Evolutionary conservation across 2,329 filamentous ascomycete genomes (phyloP).

Genomic region (Periglandula ipomoeae): DNA sequence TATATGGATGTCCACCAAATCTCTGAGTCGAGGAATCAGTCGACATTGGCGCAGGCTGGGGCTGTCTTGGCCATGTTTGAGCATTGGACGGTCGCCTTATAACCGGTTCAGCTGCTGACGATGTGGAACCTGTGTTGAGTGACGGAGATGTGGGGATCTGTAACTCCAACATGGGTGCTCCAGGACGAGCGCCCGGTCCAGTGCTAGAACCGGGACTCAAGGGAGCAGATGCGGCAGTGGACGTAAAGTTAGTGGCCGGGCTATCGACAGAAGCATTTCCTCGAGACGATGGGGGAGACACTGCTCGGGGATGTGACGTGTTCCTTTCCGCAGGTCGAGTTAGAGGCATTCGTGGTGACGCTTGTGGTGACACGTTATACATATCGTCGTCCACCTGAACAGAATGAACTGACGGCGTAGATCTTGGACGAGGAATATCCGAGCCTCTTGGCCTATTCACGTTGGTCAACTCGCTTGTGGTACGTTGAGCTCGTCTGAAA

Average conservation of each 20-base stretch:
- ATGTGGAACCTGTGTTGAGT: constrained; percentile 1
- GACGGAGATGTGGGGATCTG: constrained; percentile 19
- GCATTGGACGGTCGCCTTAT: constrained; percentile 23
- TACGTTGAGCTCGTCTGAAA: constrained; percentile 19
- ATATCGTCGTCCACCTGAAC: constrained; percentile 25
- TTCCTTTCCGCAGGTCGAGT: constrained; percentile 1
- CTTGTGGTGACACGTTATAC: constrained; percentile 39
- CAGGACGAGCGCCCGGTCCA: constrained; percentile 2
- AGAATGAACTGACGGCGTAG: constrained; percentile 19
- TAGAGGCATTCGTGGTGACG: constrained; percentile 23
- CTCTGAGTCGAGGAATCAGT: constrained; percentile 7
- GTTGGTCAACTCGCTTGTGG: constrained; percentile 26
- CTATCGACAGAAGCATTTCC: not conserved
- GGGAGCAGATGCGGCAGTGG: not conserved
- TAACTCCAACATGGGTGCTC: constrained; percentile 15
- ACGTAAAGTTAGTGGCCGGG: not conserved
- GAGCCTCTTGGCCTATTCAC: constrained; percentile 16
- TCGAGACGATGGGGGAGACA: constrained; percentile 12
- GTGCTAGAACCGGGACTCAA: not conserved
- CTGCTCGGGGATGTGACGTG: constrained; percentile 2
- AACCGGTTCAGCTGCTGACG: constrained; percentile 12
- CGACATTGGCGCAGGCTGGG: constrained; percentile 15
- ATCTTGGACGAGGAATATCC: constrained; percentile 20
- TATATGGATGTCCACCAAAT: constrained; percentile 29
- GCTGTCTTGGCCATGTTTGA: constrained; percentile 38